Evolutionary conservation across 2,329 filamentous ascomycete genomes (phyloP), one percentile per base, ranked within the genome.

Genomic region (Septoria petroselini): DNA sequence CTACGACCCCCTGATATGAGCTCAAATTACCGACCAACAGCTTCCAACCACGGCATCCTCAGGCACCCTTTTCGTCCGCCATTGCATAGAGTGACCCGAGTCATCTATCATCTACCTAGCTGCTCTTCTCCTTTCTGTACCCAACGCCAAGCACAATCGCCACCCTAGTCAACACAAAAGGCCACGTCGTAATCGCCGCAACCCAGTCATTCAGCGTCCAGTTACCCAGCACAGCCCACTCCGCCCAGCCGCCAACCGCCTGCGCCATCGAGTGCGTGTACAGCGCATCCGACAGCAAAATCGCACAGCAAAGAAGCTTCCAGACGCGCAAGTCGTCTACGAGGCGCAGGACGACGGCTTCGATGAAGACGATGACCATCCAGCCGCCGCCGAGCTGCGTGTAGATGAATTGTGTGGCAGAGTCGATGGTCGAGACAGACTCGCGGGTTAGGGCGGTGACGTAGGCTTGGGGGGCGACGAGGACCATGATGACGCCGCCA

Each of bases 271-370:
- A 62, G 44, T 62, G 62, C 23, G 50, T 55, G 50, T 62, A 64
- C 12, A 55, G 38, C 17, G 48, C 50, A 48, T 63, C 62, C 29
- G 53, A 61, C 21, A 61, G 39, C 46, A 65, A 46, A 44, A 65
- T 62, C 5, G 57, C 63, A 25, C 52, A 46, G 46, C 61, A 64
- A 19, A 64, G 41, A 30, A 63, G 48, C 34, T 52, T 59, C 63
- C 63, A 65, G 18, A 62, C 59, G 7, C 54, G 51, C 7, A 63
- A 17, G 44, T 65, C 62, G 46, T 65, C 63, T n/a, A 65, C 58
- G 7, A 60, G 48, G 3, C 63, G 55, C 21, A 65, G 48, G 19
- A 63, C 52, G 6, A 65, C 54, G 11, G 46, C 54, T 53, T 65
- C 63, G 1, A 53, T 59, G 50, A 64, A 65, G 30, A 58, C 57